Evolutionary conservation across 768 basidiomycete species (phyloP), one percentile per base, ranked within the genome.

Genomic region (Tricholoma saponaceum): DNA sequence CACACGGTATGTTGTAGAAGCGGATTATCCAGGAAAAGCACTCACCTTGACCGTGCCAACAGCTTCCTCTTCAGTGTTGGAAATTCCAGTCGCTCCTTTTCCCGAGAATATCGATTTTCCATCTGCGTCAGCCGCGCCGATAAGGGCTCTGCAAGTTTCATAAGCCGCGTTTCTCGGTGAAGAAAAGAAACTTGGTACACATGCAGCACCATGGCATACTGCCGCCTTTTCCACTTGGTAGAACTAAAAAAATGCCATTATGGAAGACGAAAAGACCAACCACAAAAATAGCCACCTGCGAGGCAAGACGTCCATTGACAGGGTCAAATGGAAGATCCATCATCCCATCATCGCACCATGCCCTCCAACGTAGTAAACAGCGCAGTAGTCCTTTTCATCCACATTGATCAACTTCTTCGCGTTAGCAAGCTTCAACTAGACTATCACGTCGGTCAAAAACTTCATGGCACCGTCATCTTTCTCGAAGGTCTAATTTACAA

Each of bases 191-290:
- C 8, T 50, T n/a, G n/a, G 7, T 30, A 28, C 83, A 67, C 62
- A 87, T 79, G 82, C 87, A 52, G 90, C 83, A 14, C 90, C 91
- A 72, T 92, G 91, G 75, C 91, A 92, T 23, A 93, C 89, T 3
- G 88, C 88, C 4, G 84, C 64, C 7, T 90, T 92, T 47, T 82
- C 84, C 9, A 78, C 68, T 53, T 79, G 78, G 73, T 81, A 91
- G 71, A 91, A 87, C 86, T 89, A 50, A 4, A n/a, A n/a, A n/a
- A 9, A 9, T 0, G 25, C 26, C 16, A 5, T 7, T 47, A 5
- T 14, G 13, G 22, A 43, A 43, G 5, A 16, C 5, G 3, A 47
- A 16, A 6, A 1, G 25, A 14, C 5, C 3, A 26, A 26, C 5
- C 5, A 47, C 46, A 5, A 14, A 22, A n/a, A 28, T 12, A 69